Evolutionary conservation across 73 alveolate species (phyloP), one percentile per base, ranked within the genome.

Genomic region (Tetrahymena borealis): DNA sequence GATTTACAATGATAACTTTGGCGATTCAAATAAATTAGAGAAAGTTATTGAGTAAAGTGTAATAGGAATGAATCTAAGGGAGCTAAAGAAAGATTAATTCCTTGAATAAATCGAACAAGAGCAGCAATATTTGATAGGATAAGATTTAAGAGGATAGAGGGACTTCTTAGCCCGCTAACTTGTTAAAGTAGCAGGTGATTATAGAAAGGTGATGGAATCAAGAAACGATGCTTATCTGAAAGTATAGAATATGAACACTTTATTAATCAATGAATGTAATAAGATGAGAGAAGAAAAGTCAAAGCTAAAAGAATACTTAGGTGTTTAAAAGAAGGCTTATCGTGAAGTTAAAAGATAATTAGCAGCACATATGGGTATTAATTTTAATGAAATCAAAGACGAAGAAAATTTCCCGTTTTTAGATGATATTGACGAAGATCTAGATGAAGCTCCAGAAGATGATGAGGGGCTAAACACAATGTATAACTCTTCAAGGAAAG

Each of bases 41-140:
- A 60, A 60, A n/a, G 85, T 28, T 18, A 60, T 60, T 4, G 85
- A 60, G 13, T 15, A 60, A 15, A 60, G 85, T 60, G 85, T 60
- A 15, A 60, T 60, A 24, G 85, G 85, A 60, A 35, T 60, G 6
- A 60, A 60, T n/a, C 35, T 60, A 2, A 78, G 90, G 31, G 95
- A 92, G 77, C 33, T 92, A 85, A 38, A 92, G 60, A 92, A 92
- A 79, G 95, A 92, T 92, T 91, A 91, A 42, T 10, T 92, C 31
- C 78, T 78, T 78, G 90, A 92, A 38, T 9, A 92, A 36, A 92
- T 92, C 33, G 95, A 92, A 9, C 40, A 78, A 92, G 90, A 78
- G 7, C 78, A 92, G 38, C 28, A 92, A 39, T 78, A 78, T 36
- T 91, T 91, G 3, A 92, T 92, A 4, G 90, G 90, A 36, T 38